Evolutionary conservation across 108 stramenopile species (phyloP).

Genomic region (Fragilariopsis cylindrus): DNA sequence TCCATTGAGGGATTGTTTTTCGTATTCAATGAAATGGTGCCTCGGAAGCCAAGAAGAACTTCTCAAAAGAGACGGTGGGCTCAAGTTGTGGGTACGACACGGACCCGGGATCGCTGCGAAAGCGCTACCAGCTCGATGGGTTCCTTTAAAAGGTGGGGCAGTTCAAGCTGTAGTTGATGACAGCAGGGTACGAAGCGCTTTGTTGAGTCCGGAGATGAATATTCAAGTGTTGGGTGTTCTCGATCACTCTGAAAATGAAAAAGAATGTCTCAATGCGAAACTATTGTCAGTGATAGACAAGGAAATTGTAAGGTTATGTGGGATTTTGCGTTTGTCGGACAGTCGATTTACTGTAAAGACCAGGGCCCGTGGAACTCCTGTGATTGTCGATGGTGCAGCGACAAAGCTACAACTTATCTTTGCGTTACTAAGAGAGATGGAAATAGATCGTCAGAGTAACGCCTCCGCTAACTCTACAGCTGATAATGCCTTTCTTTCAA

Average conservation of each 20-base stretch:
- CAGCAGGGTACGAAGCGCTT: neutral
- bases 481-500: neutral
- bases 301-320: neutral
- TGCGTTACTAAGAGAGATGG: neutral
- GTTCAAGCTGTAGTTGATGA: constrained; percentile 14
- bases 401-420: constrained; percentile 2
- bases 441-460: neutral
- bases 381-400: constrained; percentile 10
- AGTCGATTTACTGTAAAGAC: constrained; percentile 15
- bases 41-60: neutral
- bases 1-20: constrained; percentile 7
- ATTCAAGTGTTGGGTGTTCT: constrained; percentile 16
- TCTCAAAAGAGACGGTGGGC: neutral
- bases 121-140: constrained; percentile 16
- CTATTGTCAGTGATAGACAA: constrained; percentile 2
- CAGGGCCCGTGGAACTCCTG: neutral
- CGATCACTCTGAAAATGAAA: constrained; percentile 17
- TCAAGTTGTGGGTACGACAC: constrained; percentile 5
- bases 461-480: neutral
- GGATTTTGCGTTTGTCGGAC: constrained; percentile 14
- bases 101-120: constrained; percentile 18
- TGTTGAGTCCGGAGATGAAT: constrained; percentile 12
- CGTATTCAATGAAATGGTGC: constrained; percentile 11
- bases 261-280: constrained; percentile 6
- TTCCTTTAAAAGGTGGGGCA: neutral